Evolutionary conservation across 2,329 filamentous ascomycete species (phyloP), one percentile per base, ranked within the genome.

Genomic region (Stachybotrys echinatus): DNA sequence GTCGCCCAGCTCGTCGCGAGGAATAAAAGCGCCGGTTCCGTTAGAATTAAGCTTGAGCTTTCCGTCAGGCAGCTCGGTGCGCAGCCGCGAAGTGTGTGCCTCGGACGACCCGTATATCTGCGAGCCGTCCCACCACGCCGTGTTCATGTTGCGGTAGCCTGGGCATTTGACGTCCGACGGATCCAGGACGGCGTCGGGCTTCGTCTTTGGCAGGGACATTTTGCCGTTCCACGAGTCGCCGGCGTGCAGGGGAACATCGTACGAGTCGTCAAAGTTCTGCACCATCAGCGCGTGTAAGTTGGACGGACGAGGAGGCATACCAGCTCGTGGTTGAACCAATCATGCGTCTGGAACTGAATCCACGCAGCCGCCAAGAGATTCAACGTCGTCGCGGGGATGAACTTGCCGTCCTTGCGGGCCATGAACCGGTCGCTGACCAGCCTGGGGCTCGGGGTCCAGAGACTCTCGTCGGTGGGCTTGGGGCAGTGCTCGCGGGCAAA

Each of bases 281-380:
- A 7, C 21, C 19, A 34, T 37, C n/a, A 18, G 22, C 19, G 19
- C 7, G 5, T 14, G 5, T n/a, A n/a, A n/a, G n/a, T n/a, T n/a
- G n/a, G n/a, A n/a, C n/a, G n/a, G n/a, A n/a, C n/a, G n/a, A n/a
- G n/a, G n/a, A n/a, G 27, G 27, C 27, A 14, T 14, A 60, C 56
- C 5, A 52, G 49, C 21, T 62, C 56, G 52, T 67, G 62, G 38
- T 62, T 59, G 48, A 68, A 65, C 70, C 70, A 74, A 50, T 73
- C 71, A 49, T 75, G 72, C 0, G 67, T 67, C 49, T 74, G 71
- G 48, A 75, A 75, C 53, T 76, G 73, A n/a, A 75, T 74, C 72
- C 73, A 76, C 2, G 73, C 73, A 14, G 73, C 73, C 3, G 73
- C 73, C 6, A 76, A 59, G 38, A 76, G 53, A 49, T 76, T 76